Conservation (phyloP, 257 asterid species). For the Henckelia pumila region DNA sequence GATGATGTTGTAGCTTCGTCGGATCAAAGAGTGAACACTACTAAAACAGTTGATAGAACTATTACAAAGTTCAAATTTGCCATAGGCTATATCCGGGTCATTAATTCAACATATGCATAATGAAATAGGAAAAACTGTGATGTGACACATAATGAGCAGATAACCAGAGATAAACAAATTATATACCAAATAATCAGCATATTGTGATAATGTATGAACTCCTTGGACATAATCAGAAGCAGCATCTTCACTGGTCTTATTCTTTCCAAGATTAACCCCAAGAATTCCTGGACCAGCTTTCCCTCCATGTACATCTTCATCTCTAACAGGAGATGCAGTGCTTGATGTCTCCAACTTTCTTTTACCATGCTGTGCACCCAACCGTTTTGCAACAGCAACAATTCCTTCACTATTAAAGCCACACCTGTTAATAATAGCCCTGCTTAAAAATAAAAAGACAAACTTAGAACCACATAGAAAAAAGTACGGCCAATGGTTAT, state of each 20-base stretch:
- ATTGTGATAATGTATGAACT: slow-evolving; percentile 94
- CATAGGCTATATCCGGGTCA: not conserved
- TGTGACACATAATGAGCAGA: not conserved
- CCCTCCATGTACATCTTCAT: slow-evolving; percentile 84
- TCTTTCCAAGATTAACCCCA: slow-evolving; percentile 97
- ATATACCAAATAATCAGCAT: slow-evolving; percentile 95
- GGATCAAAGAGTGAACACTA: slow-evolving; percentile 9
- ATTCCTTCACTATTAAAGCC: slow-evolving; percentile 99
- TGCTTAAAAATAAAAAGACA: slow-evolving; percentile 35
- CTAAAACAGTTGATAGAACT: slow-evolving; percentile 3
- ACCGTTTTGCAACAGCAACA: slow-evolving; percentile 90
- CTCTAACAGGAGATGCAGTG: slow-evolving; percentile 61
- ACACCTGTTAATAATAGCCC: slow-evolving; percentile 92
- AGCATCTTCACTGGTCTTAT: slow-evolving; percentile 95
- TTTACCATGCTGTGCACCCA: slow-evolving; percentile 98
- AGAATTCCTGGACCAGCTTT: slow-evolving; percentile 99
- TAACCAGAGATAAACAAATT: slow-evolving; percentile 1
- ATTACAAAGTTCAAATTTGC: not conserved
- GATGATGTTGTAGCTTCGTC: not conserved
- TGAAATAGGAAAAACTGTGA: not conserved
- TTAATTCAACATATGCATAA: not conserved
- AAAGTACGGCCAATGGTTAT: not conserved
- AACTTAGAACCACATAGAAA: not conserved
- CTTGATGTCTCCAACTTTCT: slow-evolving; percentile 84
- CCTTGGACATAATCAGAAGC: slow-evolving; percentile 98